Conservation (phyloP, 495 filamentous ascomycete species). For the Xylaria bambusicola region DNA sequence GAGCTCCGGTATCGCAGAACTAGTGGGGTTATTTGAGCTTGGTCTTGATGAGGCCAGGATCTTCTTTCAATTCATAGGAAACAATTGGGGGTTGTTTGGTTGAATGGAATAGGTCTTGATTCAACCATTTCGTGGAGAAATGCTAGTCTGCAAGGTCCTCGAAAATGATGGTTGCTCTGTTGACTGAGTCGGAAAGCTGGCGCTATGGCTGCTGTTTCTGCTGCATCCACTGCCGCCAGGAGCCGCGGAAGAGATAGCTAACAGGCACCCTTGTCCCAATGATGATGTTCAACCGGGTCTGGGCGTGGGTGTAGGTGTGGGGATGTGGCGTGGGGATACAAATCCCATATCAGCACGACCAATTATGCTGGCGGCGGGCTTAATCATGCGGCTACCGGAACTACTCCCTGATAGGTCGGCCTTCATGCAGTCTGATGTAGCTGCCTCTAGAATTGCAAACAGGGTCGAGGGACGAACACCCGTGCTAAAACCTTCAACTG, state of each 20-base stretch:
- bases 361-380: slow-evolving; percentile 28
- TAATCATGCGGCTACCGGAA: slow-evolving; percentile 34
- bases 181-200: not conserved
- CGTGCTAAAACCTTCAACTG: not conserved
- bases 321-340: slow-evolving; percentile 23
- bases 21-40: no score
- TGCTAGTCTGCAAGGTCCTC: not conserved
- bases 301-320: slow-evolving; percentile 11
- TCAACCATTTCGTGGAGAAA: no score
- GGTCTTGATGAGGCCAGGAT: not conserved
- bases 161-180: not conserved
- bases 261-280: slow-evolving; percentile 2
- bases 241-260: slow-evolving; percentile 7
- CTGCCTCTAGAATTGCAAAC: slow-evolving; percentile 22
- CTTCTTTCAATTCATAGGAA: not conserved
- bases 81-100: slow-evolving; percentile 1
- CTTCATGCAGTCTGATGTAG: slow-evolving; percentile 27
- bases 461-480: slow-evolving; percentile 8
- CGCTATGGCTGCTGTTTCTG: not conserved
- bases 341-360: slow-evolving; percentile 27
- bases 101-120: not conserved
- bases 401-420: slow-evolving; percentile 31
- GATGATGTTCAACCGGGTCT: not conserved
- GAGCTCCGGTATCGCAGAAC: slow-evolving; percentile 12
- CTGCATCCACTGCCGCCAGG: not conserved